Evolutionary conservation across 2,329 filamentous ascomycete genomes (phyloP), one percentile per base, ranked within the genome.

Genomic region (Cryphonectria carpinicola): DNA sequence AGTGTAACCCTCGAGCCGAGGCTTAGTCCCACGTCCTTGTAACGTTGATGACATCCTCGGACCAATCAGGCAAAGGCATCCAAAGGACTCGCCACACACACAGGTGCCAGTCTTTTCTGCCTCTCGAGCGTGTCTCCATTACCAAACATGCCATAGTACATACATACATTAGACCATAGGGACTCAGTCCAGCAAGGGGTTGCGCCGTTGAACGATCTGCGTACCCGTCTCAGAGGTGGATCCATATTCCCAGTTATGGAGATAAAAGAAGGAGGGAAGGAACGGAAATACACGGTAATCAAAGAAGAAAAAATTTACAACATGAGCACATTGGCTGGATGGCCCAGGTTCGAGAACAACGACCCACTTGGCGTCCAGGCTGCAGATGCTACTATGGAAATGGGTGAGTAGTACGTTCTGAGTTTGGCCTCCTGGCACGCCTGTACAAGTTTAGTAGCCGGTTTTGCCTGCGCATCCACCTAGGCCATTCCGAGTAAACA

Each of bases 201-300:
- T n/a, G 7, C 46, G 19, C 58, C 58, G 32, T 39, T 61, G 58
- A 8, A 5, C 35, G 58, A 61, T 61, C 28, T 22, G 58, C 58
- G 17, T 17, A 61, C 35, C 58, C 58, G 58, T 61, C 58, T 61
- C 58, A 61, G 17, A 22, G 32, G 58, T 61, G 58, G 58, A 39
- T 37, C 17, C 14, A 2, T 7, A 14, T 39, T 39, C 35, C 58
- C 28, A n/a, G 22, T n/a, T n/a, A 22, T 22, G 46, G 46, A n/a
- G 22, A 49, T 11, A 22, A 5, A 46, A 46, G 46, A n/a, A 49
- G 46, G 6, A n/a, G 46, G 22, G 7, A 39, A 39, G 37, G 37
- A 39, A 39, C 2, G 22, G 6, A 49, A 32, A 32, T 32, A 32
- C 32, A 32, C 4, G 4, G 32, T 32, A 2, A 2, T 32, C 4